Evolutionary conservation across 164 flowering plant genomes (phyloP).

Genomic region (Piper betle): DNA sequence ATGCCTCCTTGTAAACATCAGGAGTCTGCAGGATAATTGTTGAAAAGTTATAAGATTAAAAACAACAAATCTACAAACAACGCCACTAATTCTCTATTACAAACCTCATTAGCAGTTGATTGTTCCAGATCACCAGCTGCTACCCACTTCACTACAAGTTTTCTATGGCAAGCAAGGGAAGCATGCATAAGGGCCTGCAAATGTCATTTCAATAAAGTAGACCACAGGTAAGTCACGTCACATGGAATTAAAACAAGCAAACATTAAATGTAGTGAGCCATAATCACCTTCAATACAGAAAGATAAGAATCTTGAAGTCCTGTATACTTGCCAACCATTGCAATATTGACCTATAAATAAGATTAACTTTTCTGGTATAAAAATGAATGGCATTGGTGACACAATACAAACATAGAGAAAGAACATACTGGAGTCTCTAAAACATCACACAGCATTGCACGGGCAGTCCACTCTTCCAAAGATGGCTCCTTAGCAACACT

Average conservation of each 20-base stretch:
- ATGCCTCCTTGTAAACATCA: constrained; percentile 54
- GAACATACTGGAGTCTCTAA: constrained; percentile 54
- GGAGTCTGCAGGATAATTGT: constrained; percentile 44
- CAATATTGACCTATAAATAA: constrained; percentile 73
- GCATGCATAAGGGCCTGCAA: constrained; percentile 92
- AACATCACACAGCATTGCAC: constrained; percentile 51
- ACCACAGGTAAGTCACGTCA: not conserved
- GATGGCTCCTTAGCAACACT: constrained; percentile 46
- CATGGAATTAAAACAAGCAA: not conserved
- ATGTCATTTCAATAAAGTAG: too few relatives aligned
- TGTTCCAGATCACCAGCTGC: constrained; percentile 80
- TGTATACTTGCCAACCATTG: constrained; percentile 97
- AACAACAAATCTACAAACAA: too few relatives aligned
- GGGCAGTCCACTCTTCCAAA: constrained; percentile 67
- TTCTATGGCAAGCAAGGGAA: constrained; percentile 56
- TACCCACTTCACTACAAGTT: constrained; percentile 70
- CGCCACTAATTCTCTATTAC: constrained; percentile 1
- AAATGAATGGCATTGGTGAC: too few relatives aligned
- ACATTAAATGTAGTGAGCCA: not conserved
- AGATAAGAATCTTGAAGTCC: constrained; percentile 92
- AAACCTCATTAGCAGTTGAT: constrained; percentile 46
- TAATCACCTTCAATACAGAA: constrained; percentile 74
- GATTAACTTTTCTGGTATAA: not conserved
- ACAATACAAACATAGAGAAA: not conserved
- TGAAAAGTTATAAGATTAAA: not conserved